Evolutionary conservation across 805 yeast species (phyloP), one percentile per base, ranked within the genome.

Genomic region (Hanseniaspora jakobsenii): DNA sequence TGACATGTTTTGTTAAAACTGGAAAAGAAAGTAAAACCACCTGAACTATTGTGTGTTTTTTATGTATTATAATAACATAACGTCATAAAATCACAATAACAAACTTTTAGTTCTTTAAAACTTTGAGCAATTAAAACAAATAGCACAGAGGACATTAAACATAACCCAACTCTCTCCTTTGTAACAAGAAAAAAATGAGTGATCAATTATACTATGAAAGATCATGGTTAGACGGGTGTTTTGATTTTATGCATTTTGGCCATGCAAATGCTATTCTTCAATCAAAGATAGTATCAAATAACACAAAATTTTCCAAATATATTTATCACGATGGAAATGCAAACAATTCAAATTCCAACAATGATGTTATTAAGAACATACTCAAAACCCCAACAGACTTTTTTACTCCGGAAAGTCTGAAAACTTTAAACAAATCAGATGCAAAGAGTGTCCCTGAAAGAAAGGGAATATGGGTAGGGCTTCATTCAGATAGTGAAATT

Each of bases 221-320:
- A 41, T 80, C 89, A 48, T 91, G 98, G 98, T 76, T 91, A 23
- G 98, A 91, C 60, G 98, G 98, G 0, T 91, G 98, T 59, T 91
- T 91, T 63, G 98, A 91, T 61, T 91, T 91, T 64, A 84, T 94
- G 32, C 98, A 91, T 60, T 97, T 91, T 57, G 97, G 94, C 19
- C 98, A 91, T 55, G 94, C 96, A 2, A 96, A 96, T 24, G 98
- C 97, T 17, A 77, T 91, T 73, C 64, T 83, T 47, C 98, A 91
- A 60, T 95, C 98, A 0, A 71, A 94, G 31, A 83, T 78, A 53
- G 70, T 81, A 14, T 95, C 95, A 8, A 65, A 67, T 22, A 84
- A 75, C 50, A 70, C 86, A 34, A 74, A 65, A 47, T 94, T 84
- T 10, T 28, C 49, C 22, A 35, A 30, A 17, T 32, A 41, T 16